These are phyloP conservation scores for Scedosporium apiospermum DNA, from an alignment of 2,329 filamentous ascomycete species.

Conservation along the genomic window DNA sequence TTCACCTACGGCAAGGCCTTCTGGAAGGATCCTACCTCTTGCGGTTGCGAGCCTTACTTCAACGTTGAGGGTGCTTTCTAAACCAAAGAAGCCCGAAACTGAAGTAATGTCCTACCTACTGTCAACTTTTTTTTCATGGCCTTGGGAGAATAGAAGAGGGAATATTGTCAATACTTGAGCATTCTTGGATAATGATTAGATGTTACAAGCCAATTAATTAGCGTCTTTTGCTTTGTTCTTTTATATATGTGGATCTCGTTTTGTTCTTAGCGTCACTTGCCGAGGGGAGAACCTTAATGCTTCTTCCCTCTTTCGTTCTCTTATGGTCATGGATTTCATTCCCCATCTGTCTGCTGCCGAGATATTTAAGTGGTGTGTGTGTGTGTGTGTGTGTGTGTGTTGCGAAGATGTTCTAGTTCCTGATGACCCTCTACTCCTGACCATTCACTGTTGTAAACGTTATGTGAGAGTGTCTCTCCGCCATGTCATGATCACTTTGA, in stretches of 20 bases:
- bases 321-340: not conserved
- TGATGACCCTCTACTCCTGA: too few relatives aligned
- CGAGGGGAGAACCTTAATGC: not conserved
- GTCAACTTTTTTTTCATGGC: not conserved
- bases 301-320: not conserved
- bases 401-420: too few relatives aligned
- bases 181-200: conserved; percentile 2
- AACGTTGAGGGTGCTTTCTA: conserved; percentile 35
- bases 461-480: too few relatives aligned
- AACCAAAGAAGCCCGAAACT: not conserved
- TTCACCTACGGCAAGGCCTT: conserved; percentile 72
- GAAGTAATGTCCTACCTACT: not conserved
- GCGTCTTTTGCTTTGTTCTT: conserved; percentile 5
- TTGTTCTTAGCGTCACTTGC: not conserved
- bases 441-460: too few relatives aligned
- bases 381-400: too few relatives aligned
- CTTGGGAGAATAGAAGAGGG: conserved; percentile 1
- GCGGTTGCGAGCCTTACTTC: conserved; percentile 73
- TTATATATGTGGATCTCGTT: conserved; percentile 6
- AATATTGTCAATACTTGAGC: conserved; percentile 8
- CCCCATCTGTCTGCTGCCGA: not conserved
- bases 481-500: too few relatives aligned
- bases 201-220: conserved; percentile 2
- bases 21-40: conserved; percentile 69
- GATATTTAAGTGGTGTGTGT: too few relatives aligned